Percentiles rank a stretch among this genome's conserved stretches.
Conservation (phyloP, 1,139 yeast genomes). For the Lodderomyces metapsilosis region DNA sequence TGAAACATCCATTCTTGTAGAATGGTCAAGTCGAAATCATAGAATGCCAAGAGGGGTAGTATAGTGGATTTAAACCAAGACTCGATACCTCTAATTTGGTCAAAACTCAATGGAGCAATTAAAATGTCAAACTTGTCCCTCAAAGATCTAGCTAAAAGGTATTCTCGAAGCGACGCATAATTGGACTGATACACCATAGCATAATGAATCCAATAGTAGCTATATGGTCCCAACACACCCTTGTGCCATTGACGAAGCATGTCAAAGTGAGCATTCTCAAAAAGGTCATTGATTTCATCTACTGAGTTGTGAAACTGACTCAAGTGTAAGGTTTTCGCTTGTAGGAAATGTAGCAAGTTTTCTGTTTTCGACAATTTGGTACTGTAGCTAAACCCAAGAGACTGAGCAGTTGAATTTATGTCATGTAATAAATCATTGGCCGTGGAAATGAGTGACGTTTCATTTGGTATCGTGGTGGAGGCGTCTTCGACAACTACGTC, state of each 20-base stretch:
- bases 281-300: slow-evolving; percentile 17
- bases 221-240: slow-evolving; percentile 30
- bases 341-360: slow-evolving; percentile 21
- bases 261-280: slow-evolving; percentile 15
- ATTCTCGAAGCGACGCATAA: slow-evolving; percentile 15
- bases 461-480: slow-evolving; percentile 8
- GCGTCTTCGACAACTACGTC: slow-evolving; percentile 16
- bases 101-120: slow-evolving; percentile 22
- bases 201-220: slow-evolving; percentile 30
- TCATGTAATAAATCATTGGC: slow-evolving; percentile 20
- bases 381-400: slow-evolving; percentile 7
- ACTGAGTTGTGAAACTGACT: slow-evolving; percentile 21
- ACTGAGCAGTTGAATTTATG: slow-evolving; percentile 8
- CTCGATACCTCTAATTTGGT: slow-evolving; percentile 16
- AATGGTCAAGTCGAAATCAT: slow-evolving; percentile 23
- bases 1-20: slow-evolving; percentile 28
- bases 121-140: slow-evolving; percentile 22
- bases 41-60: slow-evolving; percentile 27
- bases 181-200: slow-evolving; percentile 17
- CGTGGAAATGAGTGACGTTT: slow-evolving; percentile 12
- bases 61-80: slow-evolving; percentile 32
- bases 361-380: slow-evolving; percentile 4
- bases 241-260: slow-evolving; percentile 28
- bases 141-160: slow-evolving; percentile 14
- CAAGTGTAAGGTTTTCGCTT: slow-evolving; percentile 23